A percentile compares a stretch with the other conserved stretches of the same genome.
Evolutionary conservation across 192 early-diverging fungal genomes (phyloP).

Genomic region (Endogone sp.): DNA sequence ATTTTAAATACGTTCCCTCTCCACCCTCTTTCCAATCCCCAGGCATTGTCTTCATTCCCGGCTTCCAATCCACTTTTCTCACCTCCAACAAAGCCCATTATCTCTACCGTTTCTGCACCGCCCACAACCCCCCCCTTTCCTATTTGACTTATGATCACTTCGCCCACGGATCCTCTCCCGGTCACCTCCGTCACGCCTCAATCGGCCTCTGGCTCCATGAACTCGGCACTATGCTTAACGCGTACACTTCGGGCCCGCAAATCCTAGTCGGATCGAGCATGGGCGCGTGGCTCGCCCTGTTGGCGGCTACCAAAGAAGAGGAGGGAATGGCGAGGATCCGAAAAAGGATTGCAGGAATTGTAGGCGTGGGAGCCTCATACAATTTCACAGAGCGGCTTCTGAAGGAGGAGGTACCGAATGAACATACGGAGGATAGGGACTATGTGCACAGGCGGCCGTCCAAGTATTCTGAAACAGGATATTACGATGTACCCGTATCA

Average conservation of each 20-base stretch:
- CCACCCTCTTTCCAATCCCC: too few species aligned
- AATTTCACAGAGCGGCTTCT: slow-evolving; percentile 26
- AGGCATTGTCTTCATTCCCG: slow-evolving; percentile 24
- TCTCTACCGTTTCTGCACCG: slow-evolving; percentile 1
- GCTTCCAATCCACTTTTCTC: slow-evolving; percentile 15
- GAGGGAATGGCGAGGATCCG: neutral
- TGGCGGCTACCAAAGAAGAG: neutral
- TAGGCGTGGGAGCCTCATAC: slow-evolving; percentile 21
- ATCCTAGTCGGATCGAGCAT: slow-evolving; percentile 21
- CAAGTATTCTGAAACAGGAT: slow-evolving; percentile 13
- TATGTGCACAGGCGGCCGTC: slow-evolving; percentile 20
- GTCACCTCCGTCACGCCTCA: neutral
- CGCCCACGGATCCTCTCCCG: neutral
- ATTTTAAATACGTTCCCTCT: neutral
- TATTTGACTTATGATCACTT: slow-evolving; percentile 27
- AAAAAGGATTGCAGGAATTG: neutral
- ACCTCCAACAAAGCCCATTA: slow-evolving; percentile 17
- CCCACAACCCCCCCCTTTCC: neutral
- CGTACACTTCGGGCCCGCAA: neutral
- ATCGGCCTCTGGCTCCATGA: slow-evolving; percentile 21
- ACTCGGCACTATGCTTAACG: neutral
- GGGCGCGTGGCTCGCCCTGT: slow-evolving; percentile 22
- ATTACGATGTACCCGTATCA: slow-evolving; percentile 21
- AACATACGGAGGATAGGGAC: neutral
- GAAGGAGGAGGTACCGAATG: slow-evolving; percentile 12